Evolutionary conservation across 2,329 filamentous ascomycete genomes (phyloP).

Genomic region (Ceratocystis destructans): DNA sequence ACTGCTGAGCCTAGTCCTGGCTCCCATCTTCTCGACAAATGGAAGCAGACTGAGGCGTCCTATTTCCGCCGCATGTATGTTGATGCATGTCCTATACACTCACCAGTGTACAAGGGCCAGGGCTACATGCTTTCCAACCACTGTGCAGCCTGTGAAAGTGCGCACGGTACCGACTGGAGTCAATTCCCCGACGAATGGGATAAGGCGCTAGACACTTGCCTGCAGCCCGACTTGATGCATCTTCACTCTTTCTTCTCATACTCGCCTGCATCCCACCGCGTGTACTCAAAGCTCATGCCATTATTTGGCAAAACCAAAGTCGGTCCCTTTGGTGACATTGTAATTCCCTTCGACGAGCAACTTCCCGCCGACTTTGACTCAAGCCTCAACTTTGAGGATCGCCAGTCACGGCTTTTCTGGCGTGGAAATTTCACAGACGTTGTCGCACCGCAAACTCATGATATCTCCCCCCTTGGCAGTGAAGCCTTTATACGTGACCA

Average conservation of each 20-base stretch:
- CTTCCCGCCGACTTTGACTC: slow-evolving; percentile 28
- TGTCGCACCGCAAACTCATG: background rate
- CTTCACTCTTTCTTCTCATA: slow-evolving; percentile 59
- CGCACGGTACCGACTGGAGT: slow-evolving; percentile 43
- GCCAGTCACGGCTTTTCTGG: slow-evolving; percentile 58
- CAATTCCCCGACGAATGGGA: slow-evolving; percentile 55
- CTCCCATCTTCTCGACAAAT: slow-evolving; percentile 1
- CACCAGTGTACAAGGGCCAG: slow-evolving; percentile 29
- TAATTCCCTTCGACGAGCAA: slow-evolving; percentile 44
- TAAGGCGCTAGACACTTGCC: slow-evolving; percentile 52
- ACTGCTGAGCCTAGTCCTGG: background rate
- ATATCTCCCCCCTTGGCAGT: slow-evolving; percentile 24
- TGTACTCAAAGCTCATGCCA: slow-evolving; percentile 52
- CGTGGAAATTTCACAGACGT: slow-evolving; percentile 34
- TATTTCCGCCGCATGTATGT: slow-evolving; percentile 32
- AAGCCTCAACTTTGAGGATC: slow-evolving; percentile 40
- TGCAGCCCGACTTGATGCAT: slow-evolving; percentile 61
- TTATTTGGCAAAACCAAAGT: slow-evolving; percentile 65
- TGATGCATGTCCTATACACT: slow-evolving; percentile 47
- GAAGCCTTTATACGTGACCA: slow-evolving; percentile 38
- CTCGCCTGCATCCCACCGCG: slow-evolving; percentile 42
- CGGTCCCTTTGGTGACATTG: slow-evolving; percentile 59
- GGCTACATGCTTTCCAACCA: slow-evolving; percentile 14
- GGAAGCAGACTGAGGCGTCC: slow-evolving; percentile 12
- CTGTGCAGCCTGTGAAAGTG: slow-evolving; percentile 7